These are phyloP conservation scores for Dioscorea dumetorum DNA, from an alignment of 106 monocot species.

Conservation along the genomic window DNA sequence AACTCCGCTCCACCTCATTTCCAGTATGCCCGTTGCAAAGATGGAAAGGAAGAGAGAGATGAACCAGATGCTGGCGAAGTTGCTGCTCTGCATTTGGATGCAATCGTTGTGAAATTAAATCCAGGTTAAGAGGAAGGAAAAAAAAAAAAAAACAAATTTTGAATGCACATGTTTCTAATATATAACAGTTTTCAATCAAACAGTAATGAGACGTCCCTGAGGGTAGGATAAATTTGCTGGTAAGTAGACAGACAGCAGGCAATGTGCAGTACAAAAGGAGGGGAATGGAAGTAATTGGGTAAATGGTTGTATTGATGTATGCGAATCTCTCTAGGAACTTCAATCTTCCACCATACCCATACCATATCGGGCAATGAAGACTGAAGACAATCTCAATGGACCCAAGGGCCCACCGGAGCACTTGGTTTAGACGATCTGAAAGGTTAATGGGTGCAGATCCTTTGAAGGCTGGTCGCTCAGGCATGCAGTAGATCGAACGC, in stretches of 20 bases:
- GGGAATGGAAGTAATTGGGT: slow-evolving; percentile 6
- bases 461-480: slow-evolving; percentile 38
- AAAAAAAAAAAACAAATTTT: too few relatives aligned
- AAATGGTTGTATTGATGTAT: slow-evolving; percentile 9
- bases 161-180: neutral
- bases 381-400: slow-evolving; percentile 48
- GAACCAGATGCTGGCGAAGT: slow-evolving; percentile 87
- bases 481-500: slow-evolving; percentile 49
- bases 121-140: too few relatives aligned
- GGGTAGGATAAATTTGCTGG: slow-evolving; percentile 12
- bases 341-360: slow-evolving; percentile 12
- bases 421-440: slow-evolving; percentile 48
- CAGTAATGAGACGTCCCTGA: slow-evolving; percentile 1
- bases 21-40: slow-evolving; percentile 84
- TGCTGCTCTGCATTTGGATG: slow-evolving; percentile 61
- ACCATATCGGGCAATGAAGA: slow-evolving; percentile 13
- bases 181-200: neutral
- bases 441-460: slow-evolving; percentile 46
- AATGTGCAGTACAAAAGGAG: slow-evolving; percentile 7
- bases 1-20: slow-evolving; percentile 98
- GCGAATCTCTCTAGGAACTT: slow-evolving; percentile 9
- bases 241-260: slow-evolving; percentile 12
- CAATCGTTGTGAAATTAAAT: too few relatives aligned
- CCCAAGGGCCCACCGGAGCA: slow-evolving; percentile 40
- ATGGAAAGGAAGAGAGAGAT: slow-evolving; percentile 90